These are phyloP conservation scores for barley (Hordeum vulgare) DNA, from an alignment of 176 grass and related monocot species.

Conservation along the genomic window DNA sequence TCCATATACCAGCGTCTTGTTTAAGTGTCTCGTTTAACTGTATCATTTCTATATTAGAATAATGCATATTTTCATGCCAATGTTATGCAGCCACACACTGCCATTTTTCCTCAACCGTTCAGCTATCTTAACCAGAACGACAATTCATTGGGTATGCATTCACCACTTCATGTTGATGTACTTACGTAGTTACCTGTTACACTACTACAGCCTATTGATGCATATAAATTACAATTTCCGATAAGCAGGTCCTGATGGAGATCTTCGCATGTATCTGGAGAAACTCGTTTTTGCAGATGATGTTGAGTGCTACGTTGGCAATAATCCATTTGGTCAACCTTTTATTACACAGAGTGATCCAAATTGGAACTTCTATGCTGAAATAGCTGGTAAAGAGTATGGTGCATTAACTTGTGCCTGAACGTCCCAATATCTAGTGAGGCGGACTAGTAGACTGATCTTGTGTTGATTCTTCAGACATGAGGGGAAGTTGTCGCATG, in stretches of 20 bases:
- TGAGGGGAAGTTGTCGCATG: background rate
- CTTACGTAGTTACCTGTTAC: background rate
- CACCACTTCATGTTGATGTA: background rate
- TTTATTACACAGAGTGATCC: slow-evolving; percentile 65
- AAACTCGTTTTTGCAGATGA: slow-evolving; percentile 48
- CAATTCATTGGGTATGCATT: slow-evolving; percentile 63
- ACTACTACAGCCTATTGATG: slow-evolving; percentile 5
- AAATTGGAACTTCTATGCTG: slow-evolving; percentile 74
- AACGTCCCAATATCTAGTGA: background rate
- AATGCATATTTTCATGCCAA: background rate
- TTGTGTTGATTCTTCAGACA: background rate
- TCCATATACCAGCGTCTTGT: background rate
- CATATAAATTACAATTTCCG: background rate
- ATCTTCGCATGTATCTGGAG: slow-evolving; percentile 82
- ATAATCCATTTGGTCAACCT: slow-evolving; percentile 81
- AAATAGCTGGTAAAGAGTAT: slow-evolving; percentile 39
- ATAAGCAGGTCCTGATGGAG: slow-evolving; percentile 67
- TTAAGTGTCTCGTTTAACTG: background rate
- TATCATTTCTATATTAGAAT: background rate
- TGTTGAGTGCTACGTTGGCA: slow-evolving; percentile 53
- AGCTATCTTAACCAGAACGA: slow-evolving; percentile 46
- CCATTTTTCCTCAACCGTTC: slow-evolving; percentile 67
- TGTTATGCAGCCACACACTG: slow-evolving; percentile 60
- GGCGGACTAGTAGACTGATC: background rate
- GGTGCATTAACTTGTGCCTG: slow-evolving; percentile 36